Evolutionary conservation across 176 grass and related monocot genomes (phyloP).

Genomic region (Musa acuminata): DNA sequence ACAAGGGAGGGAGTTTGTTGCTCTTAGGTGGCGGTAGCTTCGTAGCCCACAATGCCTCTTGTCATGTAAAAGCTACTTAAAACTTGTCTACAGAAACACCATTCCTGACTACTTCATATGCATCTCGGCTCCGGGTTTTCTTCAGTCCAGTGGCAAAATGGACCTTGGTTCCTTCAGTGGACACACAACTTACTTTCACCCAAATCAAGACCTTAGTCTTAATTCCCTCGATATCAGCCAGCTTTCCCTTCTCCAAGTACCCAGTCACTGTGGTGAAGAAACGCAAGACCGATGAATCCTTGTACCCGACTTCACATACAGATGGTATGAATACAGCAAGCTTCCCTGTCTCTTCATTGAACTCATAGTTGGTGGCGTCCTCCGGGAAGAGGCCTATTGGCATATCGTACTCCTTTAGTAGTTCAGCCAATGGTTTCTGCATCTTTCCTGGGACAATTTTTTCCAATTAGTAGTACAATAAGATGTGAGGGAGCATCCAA

Average conservation of each 20-base stretch:
- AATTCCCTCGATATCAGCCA: conserved; percentile 74
- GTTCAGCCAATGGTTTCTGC: conserved; percentile 76
- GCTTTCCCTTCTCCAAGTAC: conserved; percentile 84
- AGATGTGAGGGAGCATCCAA: too few species aligned
- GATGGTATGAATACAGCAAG: conserved; percentile 67
- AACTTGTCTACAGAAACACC: conserved; percentile 81
- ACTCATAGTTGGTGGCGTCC: conserved; percentile 88
- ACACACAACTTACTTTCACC: conserved; percentile 64
- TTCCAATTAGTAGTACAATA: neutral
- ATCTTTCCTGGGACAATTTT: conserved; percentile 55
- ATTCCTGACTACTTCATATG: conserved; percentile 74
- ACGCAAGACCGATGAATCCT: conserved; percentile 76
- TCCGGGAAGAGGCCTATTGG: conserved; percentile 74
- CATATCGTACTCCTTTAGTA: conserved; percentile 75
- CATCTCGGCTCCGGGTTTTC: conserved; percentile 61
- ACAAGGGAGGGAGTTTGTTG: too few species aligned
- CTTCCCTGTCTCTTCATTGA: conserved; percentile 78
- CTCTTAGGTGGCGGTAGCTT: neutral
- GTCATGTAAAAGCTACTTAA: conserved; percentile 20
- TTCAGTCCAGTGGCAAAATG: conserved; percentile 65
- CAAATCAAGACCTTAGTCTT: conserved; percentile 85
- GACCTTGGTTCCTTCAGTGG: conserved; percentile 69
- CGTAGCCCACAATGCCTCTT: too few species aligned
- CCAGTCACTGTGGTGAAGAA: conserved; percentile 81
- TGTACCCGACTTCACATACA: conserved; percentile 82